Evolutionary conservation across 1,139 yeast species (phyloP), one percentile per base, ranked within the genome.

Genomic region (Blastobotrys malaysiensis): DNA sequence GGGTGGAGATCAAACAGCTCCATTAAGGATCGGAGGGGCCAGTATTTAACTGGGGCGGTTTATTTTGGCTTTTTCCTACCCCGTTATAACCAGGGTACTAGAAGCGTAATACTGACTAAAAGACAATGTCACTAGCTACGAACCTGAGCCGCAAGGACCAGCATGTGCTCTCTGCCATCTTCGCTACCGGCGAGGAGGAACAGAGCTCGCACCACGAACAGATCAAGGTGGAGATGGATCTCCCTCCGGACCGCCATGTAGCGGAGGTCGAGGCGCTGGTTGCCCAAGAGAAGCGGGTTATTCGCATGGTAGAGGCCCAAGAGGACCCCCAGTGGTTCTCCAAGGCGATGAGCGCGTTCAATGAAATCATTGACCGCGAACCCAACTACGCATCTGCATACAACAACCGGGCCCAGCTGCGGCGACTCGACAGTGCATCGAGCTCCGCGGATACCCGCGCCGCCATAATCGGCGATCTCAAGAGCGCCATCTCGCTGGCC

Each of bases 101-200:
- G 39, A 31, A n/a, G 31, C 31, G 11, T 26, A 3, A 26, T 9
- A 2, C 31, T 5, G 96, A 88, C n/a, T n/a, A 77, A 96, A 97
- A 62, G 85, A 93, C 62, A 83, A 58, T 57, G 60, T 56, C 60
- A 26, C 46, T 49, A 24, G 60, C 60, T 43, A 59, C 60, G 14
- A 47, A 50, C 11, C 52, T 59, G 22, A 54, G 57, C 31, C 24
- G 52, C 22, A 52, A 55, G 31, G 65, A 62, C 49, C 59, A 59
- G 54, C 52, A 50, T 36, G 65, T 62, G 13, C 55, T 62, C 24
- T 48, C 57, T 6, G 61, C 61, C n/a, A 53, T 62, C 11, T 52
- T 62, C 22, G 50, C 54, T 14, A 59, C 59, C 13, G 61, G 62
- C 19, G 63, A 59, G 43, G 31, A 44, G 14, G 21, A 31, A 9